These are phyloP conservation scores for Termitomyces sp. DNA, from an alignment of 768 basidiomycete species.

Conservation along the genomic window DNA sequence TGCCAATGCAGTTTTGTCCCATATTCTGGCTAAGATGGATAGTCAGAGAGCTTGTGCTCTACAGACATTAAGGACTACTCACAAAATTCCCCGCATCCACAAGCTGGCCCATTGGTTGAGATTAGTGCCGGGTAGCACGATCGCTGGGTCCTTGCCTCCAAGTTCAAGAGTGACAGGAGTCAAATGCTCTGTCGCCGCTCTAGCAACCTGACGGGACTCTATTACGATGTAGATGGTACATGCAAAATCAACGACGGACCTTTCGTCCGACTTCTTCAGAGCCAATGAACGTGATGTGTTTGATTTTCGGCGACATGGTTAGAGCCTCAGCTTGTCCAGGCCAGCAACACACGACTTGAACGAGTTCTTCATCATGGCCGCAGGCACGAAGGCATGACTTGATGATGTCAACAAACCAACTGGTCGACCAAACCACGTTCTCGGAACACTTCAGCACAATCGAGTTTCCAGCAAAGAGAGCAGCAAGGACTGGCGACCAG, in stretches of 20 bases:
- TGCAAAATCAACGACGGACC: slow-evolving; percentile 30
- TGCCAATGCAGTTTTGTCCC: slow-evolving; percentile 97
- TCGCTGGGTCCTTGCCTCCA: slow-evolving; percentile 91
- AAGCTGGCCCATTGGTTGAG: slow-evolving; percentile 72
- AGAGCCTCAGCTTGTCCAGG: slow-evolving; percentile 82
- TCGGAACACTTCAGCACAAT: slow-evolving; percentile 91
- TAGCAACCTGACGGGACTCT: slow-evolving; percentile 52
- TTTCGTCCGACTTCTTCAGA: slow-evolving; percentile 74
- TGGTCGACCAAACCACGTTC: slow-evolving; percentile 87
- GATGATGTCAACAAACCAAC: slow-evolving; percentile 78
- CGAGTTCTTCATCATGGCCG: slow-evolving; percentile 77
- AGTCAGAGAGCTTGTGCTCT: background rate
- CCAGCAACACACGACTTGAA: slow-evolving; percentile 90
- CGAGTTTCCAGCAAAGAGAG: slow-evolving; percentile 86
- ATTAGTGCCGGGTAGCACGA: slow-evolving; percentile 84
- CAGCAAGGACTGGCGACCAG: slow-evolving; percentile 89
- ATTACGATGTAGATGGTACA: background rate
- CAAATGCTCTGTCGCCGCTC: slow-evolving; percentile 78
- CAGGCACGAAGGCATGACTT: slow-evolving; percentile 70
- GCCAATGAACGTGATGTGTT: slow-evolving; percentile 94
- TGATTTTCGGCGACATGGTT: slow-evolving; percentile 73
- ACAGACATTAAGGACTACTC: slow-evolving; percentile 24
- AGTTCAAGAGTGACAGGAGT: slow-evolving; percentile 93
- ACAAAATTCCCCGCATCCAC: slow-evolving; percentile 93
- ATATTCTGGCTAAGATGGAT: slow-evolving; percentile 64